Evolutionary conservation across 495 filamentous ascomycete genomes (phyloP).

Genomic region (Trichoderma reesei): DNA sequence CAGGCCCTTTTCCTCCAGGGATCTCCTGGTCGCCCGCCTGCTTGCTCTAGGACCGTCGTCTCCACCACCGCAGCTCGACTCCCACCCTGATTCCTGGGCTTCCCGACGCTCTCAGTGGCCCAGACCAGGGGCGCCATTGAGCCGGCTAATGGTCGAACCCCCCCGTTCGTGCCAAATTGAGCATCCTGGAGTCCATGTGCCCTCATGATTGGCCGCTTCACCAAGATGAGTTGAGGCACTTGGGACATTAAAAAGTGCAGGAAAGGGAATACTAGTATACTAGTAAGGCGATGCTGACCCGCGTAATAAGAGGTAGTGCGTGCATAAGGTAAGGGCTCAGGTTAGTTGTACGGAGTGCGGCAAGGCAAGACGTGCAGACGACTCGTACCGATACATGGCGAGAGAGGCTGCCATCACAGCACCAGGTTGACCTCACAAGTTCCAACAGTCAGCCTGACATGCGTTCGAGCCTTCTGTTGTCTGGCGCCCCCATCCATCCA

Average conservation of each 20-base stretch:
- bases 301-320: not conserved
- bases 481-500: not conserved
- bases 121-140: slow-evolving; percentile 4
- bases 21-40: not conserved
- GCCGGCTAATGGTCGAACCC: not conserved
- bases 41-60: not conserved
- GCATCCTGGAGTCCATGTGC: slow-evolving; percentile 6
- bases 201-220: slow-evolving; percentile 1
- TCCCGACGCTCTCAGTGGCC: slow-evolving; percentile 4
- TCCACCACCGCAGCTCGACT: slow-evolving; percentile 1
- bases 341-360: not conserved
- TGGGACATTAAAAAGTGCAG: not conserved
- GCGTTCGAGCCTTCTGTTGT: too few relatives aligned
- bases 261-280: not conserved
- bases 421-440: too few relatives aligned
- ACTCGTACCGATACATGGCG: not conserved
- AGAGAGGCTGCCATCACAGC: too few relatives aligned
- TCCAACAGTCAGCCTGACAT: too few relatives aligned
- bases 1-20: not conserved
- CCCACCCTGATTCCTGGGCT: not conserved
- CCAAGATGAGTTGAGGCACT: not conserved
- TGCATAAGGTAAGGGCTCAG: not conserved
- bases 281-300: not conserved
- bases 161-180: slow-evolving; percentile 8
- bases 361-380: not conserved